Conservation (phyloP, 139 green algal genomes). For the Tetraselmis chui region DNA sequence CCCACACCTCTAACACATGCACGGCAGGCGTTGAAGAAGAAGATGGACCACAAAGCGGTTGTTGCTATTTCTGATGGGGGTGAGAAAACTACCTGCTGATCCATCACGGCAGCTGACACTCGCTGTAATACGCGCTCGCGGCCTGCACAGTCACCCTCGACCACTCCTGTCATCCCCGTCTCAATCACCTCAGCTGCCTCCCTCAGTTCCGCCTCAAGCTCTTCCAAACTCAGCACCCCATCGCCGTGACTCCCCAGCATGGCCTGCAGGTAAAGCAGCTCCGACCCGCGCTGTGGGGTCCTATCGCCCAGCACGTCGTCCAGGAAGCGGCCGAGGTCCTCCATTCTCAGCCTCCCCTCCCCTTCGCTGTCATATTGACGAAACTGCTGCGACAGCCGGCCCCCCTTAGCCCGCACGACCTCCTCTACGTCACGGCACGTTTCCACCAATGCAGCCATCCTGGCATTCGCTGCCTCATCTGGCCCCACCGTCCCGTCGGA, state of each 20-base stretch:
- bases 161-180: too few species aligned
- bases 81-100: background rate
- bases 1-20: too few species aligned
- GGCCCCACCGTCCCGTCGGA: background rate
- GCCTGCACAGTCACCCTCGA: background rate
- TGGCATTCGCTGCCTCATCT: background rate
- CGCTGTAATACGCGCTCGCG: background rate
- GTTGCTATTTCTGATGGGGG: too few species aligned
- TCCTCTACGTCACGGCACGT: slow-evolving; percentile 18
- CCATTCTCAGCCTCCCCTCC: slow-evolving; percentile 15
- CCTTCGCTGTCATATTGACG: slow-evolving; percentile 17
- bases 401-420: slow-evolving; percentile 17
- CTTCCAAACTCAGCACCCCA: slow-evolving; percentile 13
- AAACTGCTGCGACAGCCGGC: slow-evolving; percentile 22
- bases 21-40: too few species aligned
- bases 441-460: background rate
- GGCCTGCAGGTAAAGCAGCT: slow-evolving; percentile 15
- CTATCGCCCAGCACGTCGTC: slow-evolving; percentile 7
- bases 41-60: too few species aligned
- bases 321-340: slow-evolving; percentile 20
- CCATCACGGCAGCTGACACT: background rate
- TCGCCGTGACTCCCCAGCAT: slow-evolving; percentile 32
- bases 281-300: background rate
- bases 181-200: slow-evolving; percentile 6
- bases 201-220: slow-evolving; percentile 27